phyloP scores from a whole-genome alignment of 345 rosid species.

The Dovyalis caffra region DNA sequence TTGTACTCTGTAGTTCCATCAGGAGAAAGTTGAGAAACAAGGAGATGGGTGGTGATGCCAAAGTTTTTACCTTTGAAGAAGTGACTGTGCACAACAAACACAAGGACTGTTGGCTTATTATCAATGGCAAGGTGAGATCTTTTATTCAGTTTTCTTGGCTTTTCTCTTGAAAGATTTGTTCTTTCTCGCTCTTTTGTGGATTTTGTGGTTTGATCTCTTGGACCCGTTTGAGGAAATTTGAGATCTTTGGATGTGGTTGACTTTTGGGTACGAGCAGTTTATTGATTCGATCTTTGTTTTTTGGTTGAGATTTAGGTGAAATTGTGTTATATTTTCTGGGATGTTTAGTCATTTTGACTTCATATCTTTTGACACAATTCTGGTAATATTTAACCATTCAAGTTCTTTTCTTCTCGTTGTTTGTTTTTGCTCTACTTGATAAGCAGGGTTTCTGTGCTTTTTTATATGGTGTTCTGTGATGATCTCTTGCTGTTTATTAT shows the following conservation, averaged over 20 bases:
- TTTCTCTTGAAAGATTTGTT: not conserved
- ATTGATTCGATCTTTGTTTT: not conserved
- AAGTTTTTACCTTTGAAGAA: constrained; percentile 58
- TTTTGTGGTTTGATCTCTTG: not conserved
- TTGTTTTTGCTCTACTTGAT: too few species aligned
- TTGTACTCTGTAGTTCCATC: not conserved
- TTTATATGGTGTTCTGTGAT: not conserved
- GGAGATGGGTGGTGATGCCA: constrained; percentile 42
- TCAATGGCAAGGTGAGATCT: constrained; percentile 51
- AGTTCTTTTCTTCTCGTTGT: too few species aligned
- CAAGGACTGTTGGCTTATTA: constrained; percentile 68
- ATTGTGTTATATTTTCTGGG: not conserved
- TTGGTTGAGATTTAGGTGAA: not conserved
- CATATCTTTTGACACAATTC: not conserved
- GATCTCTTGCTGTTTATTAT: not conserved
- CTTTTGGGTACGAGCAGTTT: not conserved
- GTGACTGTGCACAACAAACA: constrained; percentile 53
- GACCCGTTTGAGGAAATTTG: not conserved
- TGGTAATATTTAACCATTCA: not conserved
- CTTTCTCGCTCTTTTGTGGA: not conserved
- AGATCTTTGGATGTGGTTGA: not conserved
- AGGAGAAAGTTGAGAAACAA: not conserved
- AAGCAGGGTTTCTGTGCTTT: not conserved
- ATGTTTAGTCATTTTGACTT: not conserved
- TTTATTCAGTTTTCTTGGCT: not conserved